Evolutionary conservation across 2,329 filamentous ascomycete species (phyloP), one percentile per base, ranked within the genome.

Genomic region (Scortechinia acanthostroma): DNA sequence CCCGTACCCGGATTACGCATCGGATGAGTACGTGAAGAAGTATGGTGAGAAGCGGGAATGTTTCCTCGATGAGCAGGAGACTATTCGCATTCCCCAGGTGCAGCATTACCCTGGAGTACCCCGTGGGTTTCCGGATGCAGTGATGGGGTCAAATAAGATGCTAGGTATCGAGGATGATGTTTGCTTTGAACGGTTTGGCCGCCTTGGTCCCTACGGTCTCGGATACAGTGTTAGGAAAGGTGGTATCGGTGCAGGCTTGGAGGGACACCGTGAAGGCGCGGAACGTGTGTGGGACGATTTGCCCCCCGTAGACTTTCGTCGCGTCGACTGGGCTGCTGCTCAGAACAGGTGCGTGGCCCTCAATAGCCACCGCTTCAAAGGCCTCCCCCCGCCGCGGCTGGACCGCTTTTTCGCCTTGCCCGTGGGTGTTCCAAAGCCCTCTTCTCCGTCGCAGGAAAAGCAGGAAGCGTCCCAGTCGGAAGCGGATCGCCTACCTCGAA

Each of bases 141-240:
- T 76, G 15, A 77, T 83, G 62, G 83, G 83, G 2, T 82, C 78
- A 2, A 79, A 85, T 53, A 68, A 77, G 16, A 57, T 79, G 49
- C 58, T 87, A 5, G 79, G 76, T 1, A 61, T 86, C 43, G 65
- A 74, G 17, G 68, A 81, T 45, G 74, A 84, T 51, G 67, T 84
- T n/a, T 88, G 83, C 58, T 87, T 83, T 55, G 83, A 88, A 53
- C 73, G 83, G 1, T 86, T 81, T 55, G 83, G 83, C 14, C 71
- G 83, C 42, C 64, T 86, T 4, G 82, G 81, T 1, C 78, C 82
- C 0, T 88, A 88, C 53, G 83, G 83, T 0, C 66, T 81, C 48
- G 83, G 83, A 22, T 88, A 88, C 57, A 75, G 73, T 49, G 70
- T 69, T 43, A 73, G 74, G 46, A 73, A 71, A 53, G 83, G 83